These are phyloP conservation scores for Pseudocohnilembus persalinus DNA, from an alignment of 169 alveolate genomes.

Conservation along the genomic window DNA sequence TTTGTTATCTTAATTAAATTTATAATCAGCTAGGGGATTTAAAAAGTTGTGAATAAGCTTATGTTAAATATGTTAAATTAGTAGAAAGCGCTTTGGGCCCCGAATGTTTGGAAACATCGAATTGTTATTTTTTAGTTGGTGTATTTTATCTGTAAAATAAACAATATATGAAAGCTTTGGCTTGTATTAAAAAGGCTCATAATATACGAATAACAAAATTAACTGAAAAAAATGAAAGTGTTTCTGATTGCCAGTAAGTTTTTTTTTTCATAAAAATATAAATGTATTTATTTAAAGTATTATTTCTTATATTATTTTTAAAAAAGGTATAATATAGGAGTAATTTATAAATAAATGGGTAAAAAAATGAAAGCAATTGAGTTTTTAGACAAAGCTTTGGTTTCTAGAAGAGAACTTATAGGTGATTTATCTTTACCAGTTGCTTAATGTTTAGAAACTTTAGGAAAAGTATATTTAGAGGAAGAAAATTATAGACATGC, in stretches of 20 bases:
- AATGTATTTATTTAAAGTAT: no score
- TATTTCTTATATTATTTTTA: no score
- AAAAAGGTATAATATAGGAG: conserved; percentile 20
- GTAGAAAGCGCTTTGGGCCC: conserved; percentile 32
- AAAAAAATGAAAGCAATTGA: conserved; percentile 30
- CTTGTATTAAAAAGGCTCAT: conserved; percentile 31
- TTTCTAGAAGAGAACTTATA: conserved; percentile 28
- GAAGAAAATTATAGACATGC: conserved; percentile 21
- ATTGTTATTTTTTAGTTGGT: conserved; percentile 39
- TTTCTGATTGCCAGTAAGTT: conserved; percentile 39
- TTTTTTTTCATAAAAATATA: no score
- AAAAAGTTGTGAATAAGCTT: conserved; percentile 38
- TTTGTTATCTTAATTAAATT: no score
- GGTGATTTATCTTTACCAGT: conserved; percentile 35
- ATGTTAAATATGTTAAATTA: conserved; percentile 26
- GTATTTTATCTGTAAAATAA: conserved; percentile 34
- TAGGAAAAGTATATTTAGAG: conserved; percentile 35
- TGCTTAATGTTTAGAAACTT: conserved; percentile 32
- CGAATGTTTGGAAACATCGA: conserved; percentile 26
- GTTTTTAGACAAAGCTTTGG: conserved; percentile 31
- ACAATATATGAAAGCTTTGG: conserved; percentile 34
- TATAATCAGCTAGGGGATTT: no score
- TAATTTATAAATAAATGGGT: conserved; percentile 22
- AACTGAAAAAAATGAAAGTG: conserved; percentile 26
- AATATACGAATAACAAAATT: conserved; percentile 23